phyloP scores from a whole-genome alignment of 2,329 filamentous ascomycete genomes.

The Ophiostoma triangulosporum region DNA sequence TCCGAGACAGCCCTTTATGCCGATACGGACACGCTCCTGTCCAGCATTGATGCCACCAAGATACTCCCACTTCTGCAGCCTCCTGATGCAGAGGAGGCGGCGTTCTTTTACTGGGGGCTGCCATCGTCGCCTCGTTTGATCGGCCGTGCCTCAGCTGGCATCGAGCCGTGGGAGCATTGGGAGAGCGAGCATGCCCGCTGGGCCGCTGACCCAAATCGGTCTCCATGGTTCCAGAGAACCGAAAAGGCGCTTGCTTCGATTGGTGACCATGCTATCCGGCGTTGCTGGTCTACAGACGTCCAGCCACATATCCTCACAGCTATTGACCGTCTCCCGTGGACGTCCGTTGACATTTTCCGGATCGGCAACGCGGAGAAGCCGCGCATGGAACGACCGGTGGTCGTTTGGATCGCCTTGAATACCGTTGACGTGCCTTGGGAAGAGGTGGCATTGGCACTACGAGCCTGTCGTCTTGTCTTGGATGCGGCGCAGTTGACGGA shows the following conservation, averaged over 20 bases:
- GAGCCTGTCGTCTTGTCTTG: not conserved
- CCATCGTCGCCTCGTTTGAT: not conserved
- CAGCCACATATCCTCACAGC: no score
- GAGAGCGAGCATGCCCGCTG: not conserved
- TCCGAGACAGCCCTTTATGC: no score
- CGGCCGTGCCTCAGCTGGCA: not conserved
- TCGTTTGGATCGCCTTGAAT: not conserved
- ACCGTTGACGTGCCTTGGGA: not conserved
- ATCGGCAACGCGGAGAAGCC: not conserved
- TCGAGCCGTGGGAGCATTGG: not conserved
- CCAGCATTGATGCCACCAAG: not conserved
- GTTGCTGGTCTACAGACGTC: not conserved
- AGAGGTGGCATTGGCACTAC: not conserved
- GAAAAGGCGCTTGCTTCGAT: not conserved
- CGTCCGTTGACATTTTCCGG: not conserved
- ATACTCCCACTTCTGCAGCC: not conserved
- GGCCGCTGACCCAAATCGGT: not conserved
- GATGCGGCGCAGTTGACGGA: not conserved
- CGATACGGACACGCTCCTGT: no score
- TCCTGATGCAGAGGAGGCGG: not conserved
- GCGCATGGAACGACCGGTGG: not conserved
- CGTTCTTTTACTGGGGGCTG: not conserved
- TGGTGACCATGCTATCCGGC: not conserved
- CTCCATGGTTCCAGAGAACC: not conserved
- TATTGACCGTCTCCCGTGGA: not conserved